Base-by-base conservation (phyloP, 495 filamentous ascomycete genomes). In the Haplographium delicatum region DNA sequence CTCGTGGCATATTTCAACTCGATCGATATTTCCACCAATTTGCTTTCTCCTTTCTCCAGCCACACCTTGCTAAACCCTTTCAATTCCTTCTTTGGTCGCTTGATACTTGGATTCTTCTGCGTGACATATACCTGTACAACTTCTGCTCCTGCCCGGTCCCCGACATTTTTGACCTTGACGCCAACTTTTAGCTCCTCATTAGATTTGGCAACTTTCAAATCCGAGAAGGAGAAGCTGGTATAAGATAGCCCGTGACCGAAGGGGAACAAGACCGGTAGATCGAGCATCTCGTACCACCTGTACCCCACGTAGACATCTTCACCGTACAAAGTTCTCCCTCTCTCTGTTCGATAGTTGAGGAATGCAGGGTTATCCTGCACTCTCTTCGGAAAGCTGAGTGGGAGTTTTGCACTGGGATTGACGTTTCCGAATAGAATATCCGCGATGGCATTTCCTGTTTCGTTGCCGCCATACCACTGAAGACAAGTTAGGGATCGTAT, bases 201-300 rank as follows among this genome's bases (percentile, higher is more conserved):
- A n/a, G 69, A 51, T n/a, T 49, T 62, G 0, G 44, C 44, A 30
- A 82, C 59, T 1, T 56, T 34, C 1, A 86, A 74, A 16, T 80
- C 67, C 4, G 79, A 79, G 61, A 85, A 86, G 22, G 72, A 65
- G 60, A 93, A 93, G 2, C 72, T 80, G 0, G 88, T 88, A 65
- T 93, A 93, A 0, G 82, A 86, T 5, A 95, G 76, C 19, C 89
- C 89, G 62, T 91, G 82, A 39, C 89, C 88, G 61, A 95, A 94
- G 27, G 83, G 73, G 53, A 77, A 89, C 5, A 81, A 71, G 66
- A 91, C 91, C 0, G 83, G 73, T 0, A 85, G 79, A 50, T 83
- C 80, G 44, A 75, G 60, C 30, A 68, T 70, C 54, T 86, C 82
- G 50, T 87, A 86, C 51, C 80, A 74, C 18, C 83, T 76, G 51